A percentile compares a stretch with the other conserved stretches of the same genome.
Evolutionary conservation across 2,329 filamentous ascomycete species (phyloP).

Genomic region (Venturia aucupariae): DNA sequence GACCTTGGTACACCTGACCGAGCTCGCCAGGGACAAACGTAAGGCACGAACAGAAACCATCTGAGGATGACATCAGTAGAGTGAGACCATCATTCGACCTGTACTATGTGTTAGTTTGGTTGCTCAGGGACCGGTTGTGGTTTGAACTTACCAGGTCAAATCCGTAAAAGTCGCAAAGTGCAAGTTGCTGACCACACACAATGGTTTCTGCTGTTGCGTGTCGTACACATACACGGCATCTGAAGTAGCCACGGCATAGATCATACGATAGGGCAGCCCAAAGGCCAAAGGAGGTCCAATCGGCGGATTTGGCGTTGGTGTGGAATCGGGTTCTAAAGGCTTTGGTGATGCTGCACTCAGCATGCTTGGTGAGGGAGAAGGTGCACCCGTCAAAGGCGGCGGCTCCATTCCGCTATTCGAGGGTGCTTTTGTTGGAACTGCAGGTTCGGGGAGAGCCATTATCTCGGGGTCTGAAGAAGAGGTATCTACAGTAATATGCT

Average conservation of each 20-base stretch:
- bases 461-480: slow-evolving; percentile 80
- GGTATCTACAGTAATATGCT: slow-evolving; percentile 90
- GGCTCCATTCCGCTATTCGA: slow-evolving; percentile 71
- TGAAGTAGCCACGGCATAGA: slow-evolving; percentile 95
- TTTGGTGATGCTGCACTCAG: slow-evolving; percentile 44
- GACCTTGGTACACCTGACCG: slow-evolving; percentile 68
- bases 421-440: slow-evolving; percentile 46
- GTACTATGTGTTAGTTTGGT: slow-evolving; percentile 17
- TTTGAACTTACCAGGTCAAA: slow-evolving; percentile 66
- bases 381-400: slow-evolving; percentile 54
- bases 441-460: slow-evolving; percentile 71
- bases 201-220: slow-evolving; percentile 87
- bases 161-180: slow-evolving; percentile 98
- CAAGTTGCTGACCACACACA: slow-evolving; percentile 92
- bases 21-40: slow-evolving; percentile 78
- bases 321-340: slow-evolving; percentile 43
- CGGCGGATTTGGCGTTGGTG: slow-evolving; percentile 42
- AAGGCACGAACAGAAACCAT: slow-evolving; percentile 91
- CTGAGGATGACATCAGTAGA: slow-evolving; percentile 90
- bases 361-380: slow-evolving; percentile 40
- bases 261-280: slow-evolving; percentile 79
- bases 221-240: slow-evolving; percentile 93
- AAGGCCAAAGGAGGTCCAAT: slow-evolving; percentile 55
- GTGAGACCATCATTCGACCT: slow-evolving; percentile 70
- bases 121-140: slow-evolving; percentile 11